A percentile compares a stretch with the other conserved stretches of the same genome.
Conservation (phyloP, 2,329 filamentous ascomycete genomes). For the Bipolaris gigantea region DNA sequence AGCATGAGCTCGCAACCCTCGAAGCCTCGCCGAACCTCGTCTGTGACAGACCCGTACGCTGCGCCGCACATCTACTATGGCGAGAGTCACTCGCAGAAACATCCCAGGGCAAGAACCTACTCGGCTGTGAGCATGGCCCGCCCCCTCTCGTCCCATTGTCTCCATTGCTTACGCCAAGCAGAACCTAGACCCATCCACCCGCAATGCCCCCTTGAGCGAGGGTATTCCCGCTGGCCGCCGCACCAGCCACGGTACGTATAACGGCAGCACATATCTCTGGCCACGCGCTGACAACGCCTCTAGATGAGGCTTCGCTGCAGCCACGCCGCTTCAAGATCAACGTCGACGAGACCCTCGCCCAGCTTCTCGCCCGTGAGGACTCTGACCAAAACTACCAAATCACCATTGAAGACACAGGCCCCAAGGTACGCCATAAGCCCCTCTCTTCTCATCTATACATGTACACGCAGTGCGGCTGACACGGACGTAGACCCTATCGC, state of each 20-base stretch:
- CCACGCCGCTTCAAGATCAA: constrained; percentile 83
- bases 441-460: background rate
- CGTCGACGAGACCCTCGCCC: constrained; percentile 80
- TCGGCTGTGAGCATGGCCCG: constrained; percentile 53
- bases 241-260: constrained; percentile 43
- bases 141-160: background rate
- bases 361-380: constrained; percentile 81
- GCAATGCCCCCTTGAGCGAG: constrained; percentile 34
- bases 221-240: constrained; percentile 37
- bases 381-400: constrained; percentile 95
- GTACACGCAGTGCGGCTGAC: constrained; percentile 26
- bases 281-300: constrained; percentile 16
- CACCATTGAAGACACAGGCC: constrained; percentile 92
- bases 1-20: constrained; percentile 48
- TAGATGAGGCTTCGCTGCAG: constrained; percentile 72
- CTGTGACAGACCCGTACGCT: constrained; percentile 58
- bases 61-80: constrained; percentile 64
- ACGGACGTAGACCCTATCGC: constrained; percentile 66
- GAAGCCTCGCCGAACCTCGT: constrained; percentile 45
- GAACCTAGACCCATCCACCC: constrained; percentile 36
- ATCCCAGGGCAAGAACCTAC: constrained; percentile 56
- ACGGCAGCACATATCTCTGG: background rate
- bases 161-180: constrained; percentile 20
- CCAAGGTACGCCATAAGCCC: constrained; percentile 65
- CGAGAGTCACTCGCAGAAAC: constrained; percentile 51